These are phyloP conservation scores for Aaosphaeria pasadenensis DNA, from an alignment of 2,329 filamentous ascomycete species.

Conservation along the genomic window DNA sequence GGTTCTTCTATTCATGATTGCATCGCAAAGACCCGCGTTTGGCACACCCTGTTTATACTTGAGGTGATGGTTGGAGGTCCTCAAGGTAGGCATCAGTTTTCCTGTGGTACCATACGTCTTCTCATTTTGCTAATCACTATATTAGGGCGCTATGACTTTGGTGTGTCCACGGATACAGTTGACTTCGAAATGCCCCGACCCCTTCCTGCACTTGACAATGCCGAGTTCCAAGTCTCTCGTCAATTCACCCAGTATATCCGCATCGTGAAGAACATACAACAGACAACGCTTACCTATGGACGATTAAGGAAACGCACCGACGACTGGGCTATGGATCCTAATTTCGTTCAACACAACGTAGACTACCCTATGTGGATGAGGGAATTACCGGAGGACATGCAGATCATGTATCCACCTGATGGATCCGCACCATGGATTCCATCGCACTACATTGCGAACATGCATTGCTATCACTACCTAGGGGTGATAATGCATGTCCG, in stretches of 20 bases:
- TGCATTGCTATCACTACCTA: conserved; percentile 86
- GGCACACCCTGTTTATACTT: conserved; percentile 82
- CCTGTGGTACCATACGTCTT: too few relatives aligned
- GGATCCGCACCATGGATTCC: conserved; percentile 80
- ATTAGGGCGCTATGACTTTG: conserved; percentile 67
- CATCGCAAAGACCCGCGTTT: conserved; percentile 78
- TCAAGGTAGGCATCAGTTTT: conserved; percentile 61
- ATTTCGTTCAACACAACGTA: conserved; percentile 76
- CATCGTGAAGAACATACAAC: conserved; percentile 72
- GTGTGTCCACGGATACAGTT: conserved; percentile 71
- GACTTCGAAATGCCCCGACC: conserved; percentile 68
- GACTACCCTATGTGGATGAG: conserved; percentile 72
- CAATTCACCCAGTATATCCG: conserved; percentile 81
- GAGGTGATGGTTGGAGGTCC: conserved; percentile 93
- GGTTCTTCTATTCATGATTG: conserved; percentile 69
- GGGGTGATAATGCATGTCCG: conserved; percentile 83
- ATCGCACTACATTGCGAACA: conserved; percentile 83
- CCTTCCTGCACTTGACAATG: conserved; percentile 65
- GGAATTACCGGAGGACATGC: conserved; percentile 74
- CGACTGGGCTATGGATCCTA: conserved; percentile 84
- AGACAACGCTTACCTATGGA: conserved; percentile 72
- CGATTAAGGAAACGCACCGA: conserved; percentile 71
- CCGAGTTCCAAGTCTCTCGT: conserved; percentile 73
- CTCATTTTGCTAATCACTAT: too few relatives aligned
- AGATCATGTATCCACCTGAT: conserved; percentile 73